Evolutionary conservation across 495 filamentous ascomycete species (phyloP), one percentile per base, ranked within the genome.

Genomic region (Hypoxylon intermedium): DNA sequence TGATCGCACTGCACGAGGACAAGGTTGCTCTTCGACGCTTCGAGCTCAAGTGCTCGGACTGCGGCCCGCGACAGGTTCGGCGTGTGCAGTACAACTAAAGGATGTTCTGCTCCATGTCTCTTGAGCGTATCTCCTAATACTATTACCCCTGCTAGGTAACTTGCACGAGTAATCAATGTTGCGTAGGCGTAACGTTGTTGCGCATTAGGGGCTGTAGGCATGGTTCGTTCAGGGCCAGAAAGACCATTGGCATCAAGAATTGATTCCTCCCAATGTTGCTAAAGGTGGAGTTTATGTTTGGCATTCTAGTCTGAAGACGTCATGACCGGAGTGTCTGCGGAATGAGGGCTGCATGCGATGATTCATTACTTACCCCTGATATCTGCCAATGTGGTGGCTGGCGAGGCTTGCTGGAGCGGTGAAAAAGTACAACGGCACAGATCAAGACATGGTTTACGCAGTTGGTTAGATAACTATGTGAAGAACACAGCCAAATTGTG

Each of bases 131-230:
- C 52, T 12, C 74, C 75, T 9, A 83, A 74, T 1, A 82, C 64
- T 5, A 83, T 63, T 13, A 78, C 79, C 6, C 82, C 80, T 3
- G 80, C 73, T 6, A 84, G 72, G 55, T 84, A 83, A 4, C 74
- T 77, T n/a, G 71, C 26, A 12, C 73, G 67, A 7, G 81, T 84
- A 9, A 85, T 62, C n/a, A 84, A 71, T 11, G 79, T 81, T 5
- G 74, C 71, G 70, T 73, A 81, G 13, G 75, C 75, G 16, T 42
- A 56, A 9, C 6, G 33, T 9, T 11, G 31, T 11, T 30, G 44
- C 7, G 23, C 11, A 0, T 16, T 15, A 18, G 44, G 19, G 41
- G 53, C 16, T 43, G 9, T 5, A 36, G 18, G n/a, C 51, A 54
- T 54, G 16, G 38, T 37, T 15, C 13, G 6, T 12, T 31, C 18